Evolutionary conservation across 495 filamentous ascomycete species (phyloP), one percentile per base, ranked within the genome.

Genomic region (Penicillium ochrochloron): DNA sequence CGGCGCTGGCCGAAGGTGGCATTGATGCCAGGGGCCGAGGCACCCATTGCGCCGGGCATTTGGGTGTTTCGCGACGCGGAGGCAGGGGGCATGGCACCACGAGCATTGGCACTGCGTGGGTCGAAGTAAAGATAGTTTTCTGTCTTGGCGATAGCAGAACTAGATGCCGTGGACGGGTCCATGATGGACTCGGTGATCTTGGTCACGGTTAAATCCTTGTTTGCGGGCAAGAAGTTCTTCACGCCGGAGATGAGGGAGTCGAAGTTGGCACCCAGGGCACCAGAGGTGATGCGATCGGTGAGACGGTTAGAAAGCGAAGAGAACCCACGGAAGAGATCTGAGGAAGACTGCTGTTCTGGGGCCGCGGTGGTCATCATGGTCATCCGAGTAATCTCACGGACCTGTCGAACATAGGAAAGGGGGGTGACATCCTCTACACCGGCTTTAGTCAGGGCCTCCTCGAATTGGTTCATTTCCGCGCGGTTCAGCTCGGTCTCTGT

Each of bases 91-190:
- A 97, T 94, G n/a, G 89, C 94, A 17, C 95, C 94, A 35, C 96
- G 87, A 0, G 96, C 94, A 70, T 95, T 96, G 25, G 94, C 90
- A 67, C 89, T 94, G 46, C 94, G 86, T 2, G 96, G 96, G 75
- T 99, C 96, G 71, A 97, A 98, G 81, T 97, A 98, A n/a, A 98
- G 89, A 71, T 97, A 99, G 70, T 90, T 90, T 71, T 99, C 96
- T 6, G 96, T 98, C 80, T 97, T 98, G 61, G 92, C 90, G 63
- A 99, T 94, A 14, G 96, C 96, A 23, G 89, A 93, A 3, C 92
- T 92, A 14, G 91, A 93, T 2, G 96, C 94, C 11, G 90, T 84
- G 41, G 92, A 83, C 0, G 96, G 96, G 73, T 99, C 96, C 96
- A 99, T 99, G 71, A 99, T 89, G 0, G 93, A 96, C 73, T 99